phyloP scores from a whole-genome alignment of 2,329 filamentous ascomycete species.

The Cytospora schulzeri region DNA sequence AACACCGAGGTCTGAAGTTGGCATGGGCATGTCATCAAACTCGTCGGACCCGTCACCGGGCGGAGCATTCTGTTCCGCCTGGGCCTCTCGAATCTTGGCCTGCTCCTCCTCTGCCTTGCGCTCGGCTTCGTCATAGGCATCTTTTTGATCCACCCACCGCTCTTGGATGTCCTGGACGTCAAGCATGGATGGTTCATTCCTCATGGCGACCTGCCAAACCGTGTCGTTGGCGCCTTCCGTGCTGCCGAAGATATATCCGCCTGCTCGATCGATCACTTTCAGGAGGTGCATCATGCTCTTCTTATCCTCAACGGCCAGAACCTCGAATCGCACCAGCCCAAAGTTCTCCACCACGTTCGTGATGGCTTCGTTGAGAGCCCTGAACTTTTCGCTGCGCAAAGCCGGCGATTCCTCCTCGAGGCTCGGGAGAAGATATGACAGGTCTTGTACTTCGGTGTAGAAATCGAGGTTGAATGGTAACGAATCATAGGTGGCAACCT shows the following conservation, averaged over 20 bases:
- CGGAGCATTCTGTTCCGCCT: slow-evolving; percentile 38
- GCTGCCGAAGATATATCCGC: slow-evolving; percentile 89
- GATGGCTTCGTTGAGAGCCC: slow-evolving; percentile 82
- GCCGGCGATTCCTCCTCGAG: slow-evolving; percentile 77
- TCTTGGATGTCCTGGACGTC: slow-evolving; percentile 92
- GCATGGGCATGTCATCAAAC: slow-evolving; percentile 51
- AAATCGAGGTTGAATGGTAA: slow-evolving; percentile 95
- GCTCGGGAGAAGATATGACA: slow-evolving; percentile 78
- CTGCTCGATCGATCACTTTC: slow-evolving; percentile 85
- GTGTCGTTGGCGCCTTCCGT: slow-evolving; percentile 93
- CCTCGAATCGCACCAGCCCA: slow-evolving; percentile 87
- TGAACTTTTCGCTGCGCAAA: slow-evolving; percentile 73
- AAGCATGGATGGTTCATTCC: slow-evolving; percentile 71
- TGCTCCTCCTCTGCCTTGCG: slow-evolving; percentile 74
- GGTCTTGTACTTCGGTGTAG: slow-evolving; percentile 95
- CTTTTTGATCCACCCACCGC: slow-evolving; percentile 89
- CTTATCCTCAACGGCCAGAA: slow-evolving; percentile 93
- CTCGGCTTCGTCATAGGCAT: slow-evolving; percentile 83
- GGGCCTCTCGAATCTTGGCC: slow-evolving; percentile 51
- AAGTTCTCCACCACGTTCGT: slow-evolving; percentile 87
- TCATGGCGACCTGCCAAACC: slow-evolving; percentile 96
- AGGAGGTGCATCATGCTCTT: slow-evolving; percentile 94
- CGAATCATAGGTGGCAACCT: slow-evolving; percentile 79
- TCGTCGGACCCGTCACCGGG: slow-evolving; percentile 35
- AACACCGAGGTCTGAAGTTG: slow-evolving; percentile 64